phyloP scores from a whole-genome alignment of 2,329 filamentous ascomycete genomes.

The Tolypocladium tropicale region DNA sequence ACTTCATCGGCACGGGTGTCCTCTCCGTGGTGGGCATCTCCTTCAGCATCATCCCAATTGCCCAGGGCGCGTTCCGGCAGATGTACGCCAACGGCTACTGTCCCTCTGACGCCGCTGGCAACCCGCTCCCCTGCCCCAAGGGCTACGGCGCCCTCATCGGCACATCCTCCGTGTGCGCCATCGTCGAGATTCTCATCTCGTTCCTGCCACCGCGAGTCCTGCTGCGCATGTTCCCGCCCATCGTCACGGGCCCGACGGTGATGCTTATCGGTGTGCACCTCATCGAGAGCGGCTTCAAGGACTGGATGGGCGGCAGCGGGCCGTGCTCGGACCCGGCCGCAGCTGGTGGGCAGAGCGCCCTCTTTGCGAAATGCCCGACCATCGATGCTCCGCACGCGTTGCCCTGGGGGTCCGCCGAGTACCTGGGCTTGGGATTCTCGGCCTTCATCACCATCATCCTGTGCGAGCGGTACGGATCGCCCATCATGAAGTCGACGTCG shows the following conservation, averaged over 20 bases:
- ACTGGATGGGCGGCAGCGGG: conserved; percentile 70
- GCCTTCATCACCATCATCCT: conserved; percentile 73
- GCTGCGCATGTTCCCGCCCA: conserved; percentile 66
- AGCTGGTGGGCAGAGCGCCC: conserved; percentile 22
- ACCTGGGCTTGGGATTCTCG: conserved; percentile 67
- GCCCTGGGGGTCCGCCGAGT: conserved; percentile 70
- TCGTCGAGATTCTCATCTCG: conserved; percentile 63
- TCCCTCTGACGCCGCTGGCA: conserved; percentile 47
- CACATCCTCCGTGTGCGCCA: conserved; percentile 53
- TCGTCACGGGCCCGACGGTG: conserved; percentile 64
- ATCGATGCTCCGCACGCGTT: conserved; percentile 60
- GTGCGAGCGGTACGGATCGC: conserved; percentile 70
- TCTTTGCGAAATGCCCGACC: conserved; percentile 55
- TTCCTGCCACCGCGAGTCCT: conserved; percentile 62
- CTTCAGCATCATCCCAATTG: conserved; percentile 22
- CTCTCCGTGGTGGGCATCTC: conserved; percentile 64
- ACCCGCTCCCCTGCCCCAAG: conserved; percentile 61
- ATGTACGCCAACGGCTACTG: conserved; percentile 71
- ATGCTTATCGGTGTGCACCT: conserved; percentile 65
- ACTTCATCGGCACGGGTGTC: conserved; percentile 68
- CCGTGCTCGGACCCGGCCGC: conserved; percentile 38
- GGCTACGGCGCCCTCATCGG: conserved; percentile 66
- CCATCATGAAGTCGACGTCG: conserved; percentile 74
- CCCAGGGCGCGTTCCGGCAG: conserved; percentile 59
- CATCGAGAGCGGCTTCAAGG: conserved; percentile 60